Base-by-base conservation (phyloP, 129 eudicot species). In the Chrysanthemum seticuspe region DNA sequence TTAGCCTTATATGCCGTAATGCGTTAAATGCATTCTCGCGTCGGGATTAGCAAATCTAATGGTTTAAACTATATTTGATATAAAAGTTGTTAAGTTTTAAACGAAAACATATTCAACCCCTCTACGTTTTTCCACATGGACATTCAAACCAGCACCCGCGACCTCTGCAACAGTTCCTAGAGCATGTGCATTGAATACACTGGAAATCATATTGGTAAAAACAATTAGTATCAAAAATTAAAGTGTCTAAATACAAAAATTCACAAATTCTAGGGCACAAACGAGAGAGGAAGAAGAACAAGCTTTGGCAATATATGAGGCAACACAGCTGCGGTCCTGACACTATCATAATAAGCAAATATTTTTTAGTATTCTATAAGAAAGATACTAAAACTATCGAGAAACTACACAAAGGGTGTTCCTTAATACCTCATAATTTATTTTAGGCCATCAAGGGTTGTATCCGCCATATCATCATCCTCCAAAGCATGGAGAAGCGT, bases 161-260 rank as follows among this genome's bases (percentile, higher is more conserved):
- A 94, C 99, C 79, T 94, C 99, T 2, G 99, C 99, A 73, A 94
- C 78, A 73, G 99, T 97, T 79, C 97, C 99, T 70, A 94, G 80
- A 77, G 99, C 99, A 76, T 94, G 97, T 13, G 99, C 99, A 83
- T 94, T 94, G 85, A 94, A 94, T 55, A 90, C 97, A 73, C 99
- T 94, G 87, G 3, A 36, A 61, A 56, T 10, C 64, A 76, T 14
- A 73, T 54, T 51, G 68, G 7, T 10, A 29, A 74, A 5, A 68
- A 57, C 57, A 66, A 56, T 53, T 59, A 55, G 67, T 47, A 62
- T 14, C 65, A 25, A 1, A 13, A 27, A 70, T 1, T 25, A 8
- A 74, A 13, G 45, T 54, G n/a, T 16, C 34, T 67, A 82, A 57
- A 19, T 0, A 44, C 31, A 9, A 61, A 14, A 16, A 8, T 63